A percentile compares a stretch with the other conserved stretches of the same genome.
phyloP scores from a whole-genome alignment of 2,329 filamentous ascomycete species.

The Clarireedia monteithiana region DNA sequence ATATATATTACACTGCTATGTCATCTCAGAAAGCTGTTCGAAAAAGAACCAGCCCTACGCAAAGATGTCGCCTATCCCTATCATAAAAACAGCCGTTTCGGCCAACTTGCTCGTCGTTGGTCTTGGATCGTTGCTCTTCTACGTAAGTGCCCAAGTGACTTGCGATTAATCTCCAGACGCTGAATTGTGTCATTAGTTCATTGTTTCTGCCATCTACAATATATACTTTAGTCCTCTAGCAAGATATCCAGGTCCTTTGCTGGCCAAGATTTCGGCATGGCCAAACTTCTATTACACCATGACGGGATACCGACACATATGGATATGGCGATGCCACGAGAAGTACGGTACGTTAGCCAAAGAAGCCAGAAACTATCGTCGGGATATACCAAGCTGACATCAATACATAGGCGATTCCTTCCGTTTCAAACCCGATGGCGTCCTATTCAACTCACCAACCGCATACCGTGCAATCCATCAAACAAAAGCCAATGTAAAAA shows the following conservation, averaged over 20 bases:
- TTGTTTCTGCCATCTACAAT: slow-evolving; percentile 32
- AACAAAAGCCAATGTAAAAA: not conserved
- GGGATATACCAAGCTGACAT: not conserved
- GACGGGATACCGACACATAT: slow-evolving; percentile 28
- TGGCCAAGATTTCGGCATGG: slow-evolving; percentile 23
- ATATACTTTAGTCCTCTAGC: slow-evolving; percentile 26
- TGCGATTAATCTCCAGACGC: too few relatives aligned
- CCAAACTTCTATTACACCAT: slow-evolving; percentile 27
- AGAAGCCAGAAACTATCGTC: not conserved
- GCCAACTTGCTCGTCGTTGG: too few relatives aligned
- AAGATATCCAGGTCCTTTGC: slow-evolving; percentile 28
- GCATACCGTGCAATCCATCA: not conserved
- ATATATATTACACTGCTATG: too few relatives aligned
- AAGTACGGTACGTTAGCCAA: slow-evolving; percentile 33
- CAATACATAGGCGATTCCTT: not conserved
- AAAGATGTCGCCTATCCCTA: too few relatives aligned
- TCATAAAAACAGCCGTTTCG: too few relatives aligned
- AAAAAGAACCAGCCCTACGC: too few relatives aligned
- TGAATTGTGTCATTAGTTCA: not conserved
- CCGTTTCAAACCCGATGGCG: not conserved
- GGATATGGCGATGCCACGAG: slow-evolving; percentile 27
- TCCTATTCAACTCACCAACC: not conserved
- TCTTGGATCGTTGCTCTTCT: too few relatives aligned
- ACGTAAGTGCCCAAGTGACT: too few relatives aligned
- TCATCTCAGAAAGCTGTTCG: too few relatives aligned